These are phyloP conservation scores for Pyricularia grisea DNA, from an alignment of 2,329 filamentous ascomycete genomes.

Conservation along the genomic window DNA sequence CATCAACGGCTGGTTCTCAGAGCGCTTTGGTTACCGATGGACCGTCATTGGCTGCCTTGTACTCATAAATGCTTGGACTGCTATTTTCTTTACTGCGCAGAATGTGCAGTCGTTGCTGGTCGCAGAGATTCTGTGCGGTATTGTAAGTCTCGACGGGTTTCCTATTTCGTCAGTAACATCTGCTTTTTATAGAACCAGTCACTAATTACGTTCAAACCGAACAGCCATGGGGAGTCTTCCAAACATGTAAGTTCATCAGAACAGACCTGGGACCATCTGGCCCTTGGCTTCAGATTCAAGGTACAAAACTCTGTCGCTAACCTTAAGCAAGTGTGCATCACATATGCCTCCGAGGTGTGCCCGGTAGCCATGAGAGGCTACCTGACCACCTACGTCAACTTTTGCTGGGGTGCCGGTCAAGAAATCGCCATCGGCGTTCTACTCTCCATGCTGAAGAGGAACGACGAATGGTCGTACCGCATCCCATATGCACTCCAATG, in stretches of 20 bases:
- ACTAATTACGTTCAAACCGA: neutral
- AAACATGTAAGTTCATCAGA: constrained; percentile 17
- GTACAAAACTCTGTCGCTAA: neutral
- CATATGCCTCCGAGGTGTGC: constrained; percentile 65
- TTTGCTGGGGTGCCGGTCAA: constrained; percentile 71
- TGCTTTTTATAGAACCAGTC: constrained; percentile 34
- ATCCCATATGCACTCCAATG: constrained; percentile 68
- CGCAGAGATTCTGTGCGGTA: constrained; percentile 54
- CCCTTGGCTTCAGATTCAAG: neutral
- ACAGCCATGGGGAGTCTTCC: constrained; percentile 32
- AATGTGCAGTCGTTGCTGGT: constrained; percentile 48
- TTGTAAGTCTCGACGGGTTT: constrained; percentile 14
- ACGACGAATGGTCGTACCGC: constrained; percentile 55
- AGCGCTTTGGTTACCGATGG: constrained; percentile 58
- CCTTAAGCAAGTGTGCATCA: constrained; percentile 25
- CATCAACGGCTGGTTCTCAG: constrained; percentile 55
- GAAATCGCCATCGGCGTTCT: constrained; percentile 67
- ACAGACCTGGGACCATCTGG: neutral
- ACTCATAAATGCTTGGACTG: constrained; percentile 45
- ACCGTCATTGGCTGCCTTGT: constrained; percentile 51
- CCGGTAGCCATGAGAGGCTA: constrained; percentile 63
- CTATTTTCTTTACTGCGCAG: constrained; percentile 56
- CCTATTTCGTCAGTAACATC: neutral
- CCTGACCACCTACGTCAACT: constrained; percentile 66
- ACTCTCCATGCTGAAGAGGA: constrained; percentile 53